Conservation (phyloP, 495 filamentous ascomycete genomes). For the Aspergillus nanangensis region DNA sequence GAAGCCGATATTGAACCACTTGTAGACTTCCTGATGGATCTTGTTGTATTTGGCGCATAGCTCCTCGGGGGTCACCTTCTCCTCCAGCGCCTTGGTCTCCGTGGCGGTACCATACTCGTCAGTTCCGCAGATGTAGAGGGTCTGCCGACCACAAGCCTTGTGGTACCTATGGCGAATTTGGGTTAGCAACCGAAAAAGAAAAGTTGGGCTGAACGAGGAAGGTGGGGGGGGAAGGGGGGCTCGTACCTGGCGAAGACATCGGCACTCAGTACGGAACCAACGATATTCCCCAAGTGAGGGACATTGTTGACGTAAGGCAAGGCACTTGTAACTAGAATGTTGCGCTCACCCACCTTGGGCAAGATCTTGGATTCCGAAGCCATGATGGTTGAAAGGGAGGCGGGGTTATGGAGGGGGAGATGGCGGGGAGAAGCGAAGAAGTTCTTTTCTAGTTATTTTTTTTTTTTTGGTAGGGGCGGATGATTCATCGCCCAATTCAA, state of each 20-base stretch:
- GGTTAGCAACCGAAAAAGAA: constrained; percentile 1
- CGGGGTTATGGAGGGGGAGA: constrained; percentile 26
- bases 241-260: constrained; percentile 73
- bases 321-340: constrained; percentile 50
- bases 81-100: constrained; percentile 72
- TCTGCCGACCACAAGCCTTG: constrained; percentile 1
- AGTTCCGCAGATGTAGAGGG: constrained; percentile 18
- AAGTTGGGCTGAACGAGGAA: not conserved
- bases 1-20: constrained; percentile 84
- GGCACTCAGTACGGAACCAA: constrained; percentile 81
- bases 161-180: constrained; percentile 1
- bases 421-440: constrained; percentile 6
- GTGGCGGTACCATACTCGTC: constrained; percentile 86
- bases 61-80: constrained; percentile 63
- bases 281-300: constrained; percentile 90
- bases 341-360: constrained; percentile 6
- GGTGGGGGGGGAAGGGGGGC: constrained; percentile 18
- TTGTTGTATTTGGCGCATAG: constrained; percentile 83
- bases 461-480: constrained; percentile 13
- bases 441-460: too few species aligned
- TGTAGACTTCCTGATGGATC: constrained; percentile 79
- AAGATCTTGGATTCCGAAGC: constrained; percentile 21
- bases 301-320: constrained; percentile 94
- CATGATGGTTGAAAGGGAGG: constrained; percentile 22
- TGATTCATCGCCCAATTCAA: constrained; percentile 15